phyloP scores from a whole-genome alignment of 495 filamentous ascomycete genomes.

The Penicillium fimorum region DNA sequence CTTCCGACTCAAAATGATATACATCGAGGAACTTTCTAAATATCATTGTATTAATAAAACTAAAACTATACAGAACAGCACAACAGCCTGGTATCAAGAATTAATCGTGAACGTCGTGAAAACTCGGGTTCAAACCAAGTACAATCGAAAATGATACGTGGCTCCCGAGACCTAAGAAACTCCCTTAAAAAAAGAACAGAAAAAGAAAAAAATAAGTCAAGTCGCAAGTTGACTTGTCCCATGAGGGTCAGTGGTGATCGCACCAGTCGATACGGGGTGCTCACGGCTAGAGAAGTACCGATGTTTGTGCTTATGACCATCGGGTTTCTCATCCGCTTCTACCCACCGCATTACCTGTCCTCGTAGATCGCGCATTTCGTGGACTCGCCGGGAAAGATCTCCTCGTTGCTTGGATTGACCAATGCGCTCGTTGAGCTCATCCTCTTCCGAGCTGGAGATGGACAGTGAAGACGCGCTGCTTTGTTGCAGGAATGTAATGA shows the following conservation, averaged over 20 bases:
- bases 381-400: slow-evolving; percentile 31
- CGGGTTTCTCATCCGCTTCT: slow-evolving; percentile 30
- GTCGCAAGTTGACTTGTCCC: neutral
- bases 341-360: slow-evolving; percentile 44
- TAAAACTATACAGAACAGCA: neutral
- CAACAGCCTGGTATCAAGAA: slow-evolving; percentile 8
- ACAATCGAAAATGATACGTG: neutral
- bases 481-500: slow-evolving; percentile 65
- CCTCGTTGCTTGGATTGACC: slow-evolving; percentile 34
- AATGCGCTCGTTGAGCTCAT: slow-evolving; percentile 60
- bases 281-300: slow-evolving; percentile 19
- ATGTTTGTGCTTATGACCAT: slow-evolving; percentile 24
- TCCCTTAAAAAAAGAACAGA: neutral
- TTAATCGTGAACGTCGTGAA: slow-evolving; percentile 25
- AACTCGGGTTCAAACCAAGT: slow-evolving; percentile 24
- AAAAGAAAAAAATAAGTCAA: neutral
- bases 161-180: neutral
- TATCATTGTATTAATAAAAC: neutral
- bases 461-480: slow-evolving; percentile 51
- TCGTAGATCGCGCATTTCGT: slow-evolving; percentile 45
- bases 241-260: slow-evolving; percentile 1
- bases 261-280: slow-evolving; percentile 18
- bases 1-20: neutral
- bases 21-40: neutral
- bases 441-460: slow-evolving; percentile 74